Evolutionary conservation across 495 filamentous ascomycete genomes (phyloP).

Genomic region (Xylaria grammica): DNA sequence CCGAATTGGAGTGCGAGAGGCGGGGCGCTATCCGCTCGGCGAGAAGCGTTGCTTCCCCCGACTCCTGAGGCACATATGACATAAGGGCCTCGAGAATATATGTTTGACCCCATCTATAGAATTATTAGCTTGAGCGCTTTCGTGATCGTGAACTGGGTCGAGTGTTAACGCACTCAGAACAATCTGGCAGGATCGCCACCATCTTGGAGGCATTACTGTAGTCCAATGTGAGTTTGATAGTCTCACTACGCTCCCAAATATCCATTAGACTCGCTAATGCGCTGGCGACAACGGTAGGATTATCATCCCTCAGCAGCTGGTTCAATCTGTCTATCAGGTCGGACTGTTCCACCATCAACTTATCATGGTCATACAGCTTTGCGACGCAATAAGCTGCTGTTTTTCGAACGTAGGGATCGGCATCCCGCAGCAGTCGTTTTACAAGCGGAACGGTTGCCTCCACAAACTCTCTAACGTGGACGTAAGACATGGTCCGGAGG

Average conservation of each 20-base stretch:
- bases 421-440: slow-evolving; percentile 81
- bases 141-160: neutral
- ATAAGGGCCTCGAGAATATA: slow-evolving; percentile 98
- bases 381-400: slow-evolving; percentile 96
- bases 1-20: slow-evolving; percentile 93
- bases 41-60: slow-evolving; percentile 81
- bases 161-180: slow-evolving; percentile 79
- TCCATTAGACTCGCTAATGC: slow-evolving; percentile 92
- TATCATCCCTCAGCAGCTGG: slow-evolving; percentile 87
- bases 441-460: slow-evolving; percentile 85
- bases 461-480: slow-evolving; percentile 96
- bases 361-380: slow-evolving; percentile 97
- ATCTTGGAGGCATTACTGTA: slow-evolving; percentile 97
- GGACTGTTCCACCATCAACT: slow-evolving; percentile 83
- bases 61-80: slow-evolving; percentile 95
- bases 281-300: slow-evolving; percentile 95
- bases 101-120: slow-evolving; percentile 90
- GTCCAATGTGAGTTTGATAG: slow-evolving; percentile 97
- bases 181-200: slow-evolving; percentile 93
- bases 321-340: slow-evolving; percentile 95
- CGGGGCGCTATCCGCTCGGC: slow-evolving; percentile 94
- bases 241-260: slow-evolving; percentile 97
- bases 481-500: slow-evolving; percentile 93
- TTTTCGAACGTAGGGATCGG: slow-evolving; percentile 96
- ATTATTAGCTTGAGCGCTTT: slow-evolving; percentile 31